Conservation (phyloP, 139 green algal genomes). For the Volvox africanus region DNA sequence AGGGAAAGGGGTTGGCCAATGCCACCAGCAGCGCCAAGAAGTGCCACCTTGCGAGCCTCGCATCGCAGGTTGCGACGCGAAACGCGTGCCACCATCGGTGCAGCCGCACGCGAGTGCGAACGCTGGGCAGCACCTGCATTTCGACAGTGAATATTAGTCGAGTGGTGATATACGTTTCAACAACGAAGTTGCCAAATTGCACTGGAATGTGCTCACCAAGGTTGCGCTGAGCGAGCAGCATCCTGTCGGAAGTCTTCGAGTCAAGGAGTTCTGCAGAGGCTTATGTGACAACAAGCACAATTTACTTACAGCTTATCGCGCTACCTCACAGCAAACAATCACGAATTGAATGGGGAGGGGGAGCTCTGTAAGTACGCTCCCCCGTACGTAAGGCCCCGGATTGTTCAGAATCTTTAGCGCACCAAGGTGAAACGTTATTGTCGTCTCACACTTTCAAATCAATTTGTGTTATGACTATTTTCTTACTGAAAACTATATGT, state of each 20-base stretch:
- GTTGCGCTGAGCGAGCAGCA: constrained; percentile 8
- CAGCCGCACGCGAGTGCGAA: not conserved
- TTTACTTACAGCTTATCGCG: not conserved
- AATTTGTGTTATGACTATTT: no score
- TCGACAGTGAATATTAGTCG: not conserved
- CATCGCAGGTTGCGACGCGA: constrained; percentile 14
- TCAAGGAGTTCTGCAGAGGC: not conserved
- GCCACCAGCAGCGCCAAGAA: constrained; percentile 87
- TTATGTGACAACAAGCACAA: not conserved
- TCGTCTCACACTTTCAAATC: no score
- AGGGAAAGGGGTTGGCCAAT: constrained; percentile 91
- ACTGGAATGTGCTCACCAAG: not conserved
- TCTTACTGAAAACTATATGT: no score
- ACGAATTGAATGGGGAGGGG: not conserved
- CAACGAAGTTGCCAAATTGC: no score
- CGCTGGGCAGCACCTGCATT: constrained; percentile 24
- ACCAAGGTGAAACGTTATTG: no score
- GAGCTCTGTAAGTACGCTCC: not conserved
- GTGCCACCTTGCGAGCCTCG: constrained; percentile 68
- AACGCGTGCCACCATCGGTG: constrained; percentile 12
- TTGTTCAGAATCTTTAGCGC: no score
- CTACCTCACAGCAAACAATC: not conserved
- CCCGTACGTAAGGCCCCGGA: not conserved
- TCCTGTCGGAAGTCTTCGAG: not conserved
- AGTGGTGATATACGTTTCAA: no score